Conservation (phyloP, 306 rosid genomes). For the Cucurbita maxima region DNA sequence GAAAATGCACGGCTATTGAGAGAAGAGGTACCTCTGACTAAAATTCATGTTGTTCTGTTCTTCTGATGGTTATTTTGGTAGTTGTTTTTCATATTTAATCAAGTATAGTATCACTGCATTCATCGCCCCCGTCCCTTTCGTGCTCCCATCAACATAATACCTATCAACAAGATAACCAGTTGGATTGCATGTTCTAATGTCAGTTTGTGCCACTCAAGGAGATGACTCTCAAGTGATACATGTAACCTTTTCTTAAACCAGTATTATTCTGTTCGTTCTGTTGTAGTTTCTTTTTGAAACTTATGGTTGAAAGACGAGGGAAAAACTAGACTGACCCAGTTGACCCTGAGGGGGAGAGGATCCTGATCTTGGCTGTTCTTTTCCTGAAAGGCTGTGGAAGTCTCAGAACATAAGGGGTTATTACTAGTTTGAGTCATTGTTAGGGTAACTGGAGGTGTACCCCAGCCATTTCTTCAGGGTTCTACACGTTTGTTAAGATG, state of each 20-base stretch:
- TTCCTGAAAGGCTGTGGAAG: not conserved
- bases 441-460: not conserved
- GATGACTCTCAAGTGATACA: not conserved
- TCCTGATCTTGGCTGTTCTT: not conserved
- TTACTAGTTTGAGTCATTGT: not conserved
- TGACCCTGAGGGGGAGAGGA: not conserved
- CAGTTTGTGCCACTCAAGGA: not conserved
- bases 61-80: not conserved
- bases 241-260: not conserved
- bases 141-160: not conserved
- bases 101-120: not conserved
- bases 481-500: not conserved
- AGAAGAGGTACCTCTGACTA: slow-evolving; percentile 45
- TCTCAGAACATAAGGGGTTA: not conserved
- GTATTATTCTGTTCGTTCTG: not conserved
- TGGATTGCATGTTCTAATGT: not conserved
- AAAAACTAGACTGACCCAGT: not conserved
- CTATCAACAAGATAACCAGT: not conserved
- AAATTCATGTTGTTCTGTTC: not conserved
- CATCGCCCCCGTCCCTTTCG: not conserved
- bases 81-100: not conserved
- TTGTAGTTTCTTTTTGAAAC: not conserved
- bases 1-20: slow-evolving; percentile 43
- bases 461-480: not conserved
- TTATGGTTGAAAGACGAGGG: not conserved